phyloP scores from a whole-genome alignment of 2,329 filamentous ascomycete species.

The Pseudogymnoascus sp. region DNA sequence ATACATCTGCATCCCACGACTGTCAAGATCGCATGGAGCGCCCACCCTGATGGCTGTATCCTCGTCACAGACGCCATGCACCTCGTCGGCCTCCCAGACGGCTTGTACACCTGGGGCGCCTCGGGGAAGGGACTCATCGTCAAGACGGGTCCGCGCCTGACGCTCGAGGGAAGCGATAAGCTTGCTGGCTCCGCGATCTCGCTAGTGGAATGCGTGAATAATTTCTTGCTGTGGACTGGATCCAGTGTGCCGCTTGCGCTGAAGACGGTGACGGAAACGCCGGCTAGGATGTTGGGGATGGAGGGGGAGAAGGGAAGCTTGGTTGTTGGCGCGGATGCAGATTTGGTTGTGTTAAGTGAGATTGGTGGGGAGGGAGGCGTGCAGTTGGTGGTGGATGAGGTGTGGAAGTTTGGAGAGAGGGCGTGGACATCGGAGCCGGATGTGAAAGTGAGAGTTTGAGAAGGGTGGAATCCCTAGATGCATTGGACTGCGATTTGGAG shows the following conservation, averaged over 20 bases:
- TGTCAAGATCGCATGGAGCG: constrained; percentile 81
- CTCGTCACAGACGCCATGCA: constrained; percentile 92
- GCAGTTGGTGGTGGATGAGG: constrained; percentile 60
- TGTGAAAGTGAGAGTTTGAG: not conserved
- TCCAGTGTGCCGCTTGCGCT: constrained; percentile 60
- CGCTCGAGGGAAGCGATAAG: constrained; percentile 68
- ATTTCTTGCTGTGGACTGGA: constrained; percentile 70
- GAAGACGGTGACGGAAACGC: constrained; percentile 66
- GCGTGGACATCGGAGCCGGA: constrained; percentile 29
- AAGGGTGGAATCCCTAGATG: not conserved
- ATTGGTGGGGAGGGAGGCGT: constrained; percentile 35
- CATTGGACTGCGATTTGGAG: not conserved
- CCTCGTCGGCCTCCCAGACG: constrained; percentile 74
- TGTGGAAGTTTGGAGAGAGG: constrained; percentile 68
- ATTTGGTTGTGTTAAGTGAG: constrained; percentile 61
- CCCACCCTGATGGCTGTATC: constrained; percentile 76
- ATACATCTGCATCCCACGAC: constrained; percentile 84
- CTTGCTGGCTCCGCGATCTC: constrained; percentile 70
- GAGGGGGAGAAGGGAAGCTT: constrained; percentile 58
- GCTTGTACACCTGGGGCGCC: constrained; percentile 64
- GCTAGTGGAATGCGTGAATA: constrained; percentile 74
- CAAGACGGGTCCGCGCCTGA: constrained; percentile 65
- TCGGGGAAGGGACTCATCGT: constrained; percentile 63
- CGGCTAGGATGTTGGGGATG: constrained; percentile 68
- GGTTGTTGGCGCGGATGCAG: constrained; percentile 56